A percentile compares a stretch with the other conserved stretches of the same genome.
These are phyloP conservation scores for Rehmannia glutinosa DNA, from an alignment of 257 asterid species.

Conservation along the genomic window DNA sequence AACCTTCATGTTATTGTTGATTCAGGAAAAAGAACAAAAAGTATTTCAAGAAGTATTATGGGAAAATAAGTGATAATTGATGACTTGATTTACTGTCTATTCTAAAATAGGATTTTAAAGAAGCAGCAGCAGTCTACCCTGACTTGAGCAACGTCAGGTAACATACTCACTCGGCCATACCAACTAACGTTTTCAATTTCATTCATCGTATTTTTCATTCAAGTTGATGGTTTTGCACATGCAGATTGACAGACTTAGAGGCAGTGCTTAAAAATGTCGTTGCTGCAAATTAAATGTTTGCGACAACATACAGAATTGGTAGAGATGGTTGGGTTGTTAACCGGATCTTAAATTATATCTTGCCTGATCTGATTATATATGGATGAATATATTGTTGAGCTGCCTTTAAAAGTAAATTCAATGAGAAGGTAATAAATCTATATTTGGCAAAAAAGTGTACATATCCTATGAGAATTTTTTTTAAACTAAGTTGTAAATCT, in stretches of 20 bases:
- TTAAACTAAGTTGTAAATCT: not conserved
- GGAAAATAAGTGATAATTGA: not conserved
- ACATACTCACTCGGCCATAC: not conserved
- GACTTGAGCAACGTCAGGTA: conserved; percentile 83
- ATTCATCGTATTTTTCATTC: not conserved
- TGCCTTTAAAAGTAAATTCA: not conserved
- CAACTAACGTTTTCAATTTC: not conserved
- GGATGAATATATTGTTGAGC: not conserved
- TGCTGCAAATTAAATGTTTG: conserved; percentile 27
- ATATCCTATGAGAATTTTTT: not conserved
- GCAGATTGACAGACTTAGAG: conserved; percentile 77
- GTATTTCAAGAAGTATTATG: not conserved
- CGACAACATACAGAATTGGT: not conserved
- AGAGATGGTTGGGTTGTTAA: not conserved
- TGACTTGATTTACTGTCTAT: not conserved
- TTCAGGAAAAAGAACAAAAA: not conserved
- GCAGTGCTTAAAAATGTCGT: conserved; percentile 49
- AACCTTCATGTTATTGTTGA: not conserved
- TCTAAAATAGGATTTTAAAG: conserved; percentile 62
- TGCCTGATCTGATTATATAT: not conserved
- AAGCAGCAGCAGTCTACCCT: conserved; percentile 75
- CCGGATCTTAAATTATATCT: no score
- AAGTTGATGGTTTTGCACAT: not conserved
- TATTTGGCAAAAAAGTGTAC: not conserved
- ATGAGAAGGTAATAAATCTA: no score